Evolutionary conservation across 2,329 filamentous ascomycete species (phyloP).

Genomic region (Madurella mycetomatis): DNA sequence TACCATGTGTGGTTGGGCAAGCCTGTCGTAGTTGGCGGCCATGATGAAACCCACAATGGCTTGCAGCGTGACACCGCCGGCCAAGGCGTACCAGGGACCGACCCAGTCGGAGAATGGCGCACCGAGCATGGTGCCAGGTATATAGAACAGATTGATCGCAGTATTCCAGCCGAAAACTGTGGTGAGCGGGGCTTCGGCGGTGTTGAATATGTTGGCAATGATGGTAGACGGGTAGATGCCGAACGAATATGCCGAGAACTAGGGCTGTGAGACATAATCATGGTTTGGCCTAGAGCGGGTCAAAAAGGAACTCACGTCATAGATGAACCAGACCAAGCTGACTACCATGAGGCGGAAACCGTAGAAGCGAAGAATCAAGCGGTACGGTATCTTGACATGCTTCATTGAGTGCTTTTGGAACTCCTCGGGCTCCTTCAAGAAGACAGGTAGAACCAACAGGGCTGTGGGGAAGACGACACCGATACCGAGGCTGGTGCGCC

Average conservation of each 20-base stretch:
- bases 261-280: slow-evolving; percentile 1
- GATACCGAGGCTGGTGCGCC: slow-evolving; percentile 76
- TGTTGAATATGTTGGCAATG: slow-evolving; percentile 59
- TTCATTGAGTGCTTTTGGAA: slow-evolving; percentile 68
- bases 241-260: slow-evolving; percentile 80
- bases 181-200: slow-evolving; percentile 56
- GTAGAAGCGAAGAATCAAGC: slow-evolving; percentile 60
- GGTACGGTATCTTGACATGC: slow-evolving; percentile 52
- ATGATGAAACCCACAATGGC: slow-evolving; percentile 82
- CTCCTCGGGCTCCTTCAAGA: slow-evolving; percentile 73
- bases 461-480: slow-evolving; percentile 72
- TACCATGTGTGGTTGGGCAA: slow-evolving; percentile 64
- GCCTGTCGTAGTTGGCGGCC: slow-evolving; percentile 68
- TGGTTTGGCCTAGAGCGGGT: neutral
- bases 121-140: slow-evolving; percentile 75
- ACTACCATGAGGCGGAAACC: slow-evolving; percentile 68
- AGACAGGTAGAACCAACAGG: slow-evolving; percentile 66
- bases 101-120: slow-evolving; percentile 73
- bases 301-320: slow-evolving; percentile 50
- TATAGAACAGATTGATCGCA: slow-evolving; percentile 82
- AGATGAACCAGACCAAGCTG: slow-evolving; percentile 78
- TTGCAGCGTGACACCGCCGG: slow-evolving; percentile 66
- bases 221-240: slow-evolving; percentile 79
- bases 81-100: slow-evolving; percentile 71
- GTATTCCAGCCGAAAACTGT: slow-evolving; percentile 85